Evolutionary conservation across 2,329 filamentous ascomycete species (phyloP).

Genomic region (Cryoendolithus antarcticus): DNA sequence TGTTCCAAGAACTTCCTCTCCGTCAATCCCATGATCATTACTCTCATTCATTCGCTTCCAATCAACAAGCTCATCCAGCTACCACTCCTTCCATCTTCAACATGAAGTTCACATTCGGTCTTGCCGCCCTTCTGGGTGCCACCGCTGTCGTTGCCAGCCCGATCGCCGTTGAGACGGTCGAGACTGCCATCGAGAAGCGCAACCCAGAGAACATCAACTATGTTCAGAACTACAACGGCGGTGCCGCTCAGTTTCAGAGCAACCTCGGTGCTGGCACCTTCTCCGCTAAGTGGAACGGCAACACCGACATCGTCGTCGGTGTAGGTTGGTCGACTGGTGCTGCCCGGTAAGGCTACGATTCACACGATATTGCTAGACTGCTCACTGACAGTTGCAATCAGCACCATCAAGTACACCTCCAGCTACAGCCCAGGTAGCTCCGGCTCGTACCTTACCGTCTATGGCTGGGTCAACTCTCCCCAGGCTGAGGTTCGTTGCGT

Average conservation of each 20-base stretch:
- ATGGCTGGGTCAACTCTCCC: slow-evolving; percentile 42
- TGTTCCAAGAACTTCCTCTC: too few relatives aligned
- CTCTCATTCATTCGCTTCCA: not conserved
- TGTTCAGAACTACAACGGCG: slow-evolving; percentile 10
- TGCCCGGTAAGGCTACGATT: slow-evolving; percentile 6
- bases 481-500: slow-evolving; percentile 22
- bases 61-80: not conserved
- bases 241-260: slow-evolving; percentile 7
- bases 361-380: too few relatives aligned
- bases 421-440: slow-evolving; percentile 31
- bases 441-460: slow-evolving; percentile 39
- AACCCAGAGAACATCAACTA: slow-evolving; percentile 7
- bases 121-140: slow-evolving; percentile 6
- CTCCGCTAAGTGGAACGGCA: slow-evolving; percentile 8
- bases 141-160: slow-evolving; percentile 6
- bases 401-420: slow-evolving; percentile 20
- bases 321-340: slow-evolving; percentile 11
- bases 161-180: slow-evolving; percentile 3
- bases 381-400: not conserved
- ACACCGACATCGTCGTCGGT: slow-evolving; percentile 12
- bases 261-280: slow-evolving; percentile 10
- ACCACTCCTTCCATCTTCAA: not conserved
- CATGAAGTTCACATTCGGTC: slow-evolving; percentile 9
- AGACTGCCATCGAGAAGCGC: slow-evolving; percentile 5
- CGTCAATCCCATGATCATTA: not conserved